Conservation (phyloP, 257 asterid species). For the Paulownia fortunei region DNA sequence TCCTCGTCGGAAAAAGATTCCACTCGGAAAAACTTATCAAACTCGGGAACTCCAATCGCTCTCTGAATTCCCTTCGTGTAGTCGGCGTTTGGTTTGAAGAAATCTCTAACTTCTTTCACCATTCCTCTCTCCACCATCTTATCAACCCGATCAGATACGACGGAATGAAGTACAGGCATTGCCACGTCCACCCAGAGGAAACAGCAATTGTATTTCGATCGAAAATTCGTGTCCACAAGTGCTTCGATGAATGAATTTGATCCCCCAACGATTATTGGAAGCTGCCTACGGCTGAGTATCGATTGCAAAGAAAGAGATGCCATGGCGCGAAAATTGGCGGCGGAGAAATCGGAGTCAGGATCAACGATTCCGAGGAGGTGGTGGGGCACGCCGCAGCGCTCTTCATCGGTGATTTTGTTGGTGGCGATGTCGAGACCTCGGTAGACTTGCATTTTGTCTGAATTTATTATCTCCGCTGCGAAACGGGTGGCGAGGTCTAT, state of each 20-base stretch:
- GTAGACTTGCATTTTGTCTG: constrained; percentile 88
- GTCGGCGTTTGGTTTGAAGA: constrained; percentile 54
- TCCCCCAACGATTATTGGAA: constrained; percentile 67
- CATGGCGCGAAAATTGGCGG: constrained; percentile 44
- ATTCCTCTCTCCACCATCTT: constrained; percentile 77
- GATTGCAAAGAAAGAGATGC: constrained; percentile 43
- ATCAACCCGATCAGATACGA: constrained; percentile 72
- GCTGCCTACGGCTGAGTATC: constrained; percentile 38
- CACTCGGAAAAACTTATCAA: constrained; percentile 56
- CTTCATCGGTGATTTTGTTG: constrained; percentile 83
- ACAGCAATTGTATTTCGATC: constrained; percentile 61
- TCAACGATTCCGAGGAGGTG: constrained; percentile 60
- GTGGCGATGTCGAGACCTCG: constrained; percentile 78
- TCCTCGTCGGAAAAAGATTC: constrained; percentile 45
- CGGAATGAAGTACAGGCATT: constrained; percentile 61
- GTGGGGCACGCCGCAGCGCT: constrained; percentile 77
- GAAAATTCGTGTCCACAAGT: constrained; percentile 44
- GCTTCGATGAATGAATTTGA: constrained; percentile 61
- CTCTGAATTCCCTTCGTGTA: constrained; percentile 73
- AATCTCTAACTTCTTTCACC: constrained; percentile 61
- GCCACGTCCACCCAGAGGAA: constrained; percentile 90
- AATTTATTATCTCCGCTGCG: constrained; percentile 75
- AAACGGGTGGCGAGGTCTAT: constrained; percentile 78
- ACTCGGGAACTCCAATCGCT: constrained; percentile 91
- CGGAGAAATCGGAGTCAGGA: constrained; percentile 56